Evolutionary conservation across 2,329 filamentous ascomycete genomes (phyloP), one percentile per base, ranked within the genome.

Genomic region (Beauveria sp.): DNA sequence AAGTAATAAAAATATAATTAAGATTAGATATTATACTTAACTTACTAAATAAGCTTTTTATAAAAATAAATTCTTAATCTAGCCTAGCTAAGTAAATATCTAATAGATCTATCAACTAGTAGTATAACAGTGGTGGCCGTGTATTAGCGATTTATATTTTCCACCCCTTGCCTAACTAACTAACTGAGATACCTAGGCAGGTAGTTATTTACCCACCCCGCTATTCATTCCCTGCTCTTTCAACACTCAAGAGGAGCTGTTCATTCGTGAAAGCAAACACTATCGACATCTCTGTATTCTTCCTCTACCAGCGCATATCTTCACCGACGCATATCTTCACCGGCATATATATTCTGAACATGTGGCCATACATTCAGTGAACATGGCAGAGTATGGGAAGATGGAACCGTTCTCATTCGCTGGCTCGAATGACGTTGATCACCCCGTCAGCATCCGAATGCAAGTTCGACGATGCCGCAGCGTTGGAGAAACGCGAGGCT

Each of bases 321-420:
- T 16, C n/a, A 7, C 30, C 20, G 16, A 20, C 28, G 10, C 20
- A 20, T 12, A 22, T 14, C 6, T 55, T 16, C n/a, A 7, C n/a
- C 7, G 18, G 41, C 16, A 12, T 14, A 16, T 20, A 6, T 8
- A 3, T 20, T 12, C 22, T 16, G 20, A 41, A 18, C 14, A 61
- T 61, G 58, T 55, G n/a, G 55, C 6, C 22, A 20, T 14, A 22
- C 6, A 12, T 9, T 34, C 5, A 22, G 3, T 24, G 22, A 51
- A 52, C 62, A 76, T 76, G 73, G 61, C 72, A 66, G 73, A 75
- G 63, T 75, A 74, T 68, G 73, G 72, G 67, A 72, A 71, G 62
- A 97, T 97, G 91, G 94, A 99, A 76, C 89, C 92, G 57, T 97
- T 96, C 76, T 96, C 92, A 34, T 97, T 97, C 78, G 92, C 91